A percentile compares a stretch with the other conserved stretches of the same genome.
phyloP scores from a whole-genome alignment of 495 filamentous ascomycete species.

The Penicillium arizonense region DNA sequence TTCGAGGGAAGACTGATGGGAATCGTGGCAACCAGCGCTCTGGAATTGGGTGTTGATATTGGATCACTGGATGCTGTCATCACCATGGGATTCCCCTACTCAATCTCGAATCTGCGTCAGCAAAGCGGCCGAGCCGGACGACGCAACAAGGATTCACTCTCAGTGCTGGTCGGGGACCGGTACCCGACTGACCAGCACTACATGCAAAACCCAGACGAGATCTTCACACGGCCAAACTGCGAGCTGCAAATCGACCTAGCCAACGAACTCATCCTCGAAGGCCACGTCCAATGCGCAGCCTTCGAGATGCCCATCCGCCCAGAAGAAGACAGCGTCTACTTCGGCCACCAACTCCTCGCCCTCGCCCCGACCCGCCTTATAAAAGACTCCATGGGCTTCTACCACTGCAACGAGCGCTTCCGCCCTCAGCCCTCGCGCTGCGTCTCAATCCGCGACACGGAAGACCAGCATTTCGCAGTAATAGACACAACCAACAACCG shows the following conservation, averaged over 20 bases:
- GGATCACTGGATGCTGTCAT: conserved; percentile 93
- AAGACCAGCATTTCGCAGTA: conserved; percentile 91
- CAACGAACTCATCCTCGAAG: conserved; percentile 88
- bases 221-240: conserved; percentile 91
- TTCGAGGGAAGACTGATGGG: conserved; percentile 93
- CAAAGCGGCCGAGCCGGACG: conserved; percentile 93
- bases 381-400: conserved; percentile 76
- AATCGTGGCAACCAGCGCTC: conserved; percentile 88
- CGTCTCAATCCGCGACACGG: conserved; percentile 88
- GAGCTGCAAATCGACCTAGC: conserved; percentile 86
- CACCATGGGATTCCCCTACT: conserved; percentile 92
- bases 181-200: conserved; percentile 94
- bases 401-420: conserved; percentile 86
- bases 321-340: conserved; percentile 73
- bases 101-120: conserved; percentile 89
- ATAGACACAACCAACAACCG: conserved; percentile 80
- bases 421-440: conserved; percentile 78
- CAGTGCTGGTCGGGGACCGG: conserved; percentile 85
- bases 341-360: conserved; percentile 68
- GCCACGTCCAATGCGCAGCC: conserved; percentile 93
- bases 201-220: conserved; percentile 94
- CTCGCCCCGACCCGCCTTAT: conserved; percentile 74
- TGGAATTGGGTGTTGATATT: conserved; percentile 95
- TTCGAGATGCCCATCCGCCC: conserved; percentile 89
- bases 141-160: conserved; percentile 90